Evolutionary conservation across 2,329 filamentous ascomycete species (phyloP).

Genomic region (Corynespora cassiicola): DNA sequence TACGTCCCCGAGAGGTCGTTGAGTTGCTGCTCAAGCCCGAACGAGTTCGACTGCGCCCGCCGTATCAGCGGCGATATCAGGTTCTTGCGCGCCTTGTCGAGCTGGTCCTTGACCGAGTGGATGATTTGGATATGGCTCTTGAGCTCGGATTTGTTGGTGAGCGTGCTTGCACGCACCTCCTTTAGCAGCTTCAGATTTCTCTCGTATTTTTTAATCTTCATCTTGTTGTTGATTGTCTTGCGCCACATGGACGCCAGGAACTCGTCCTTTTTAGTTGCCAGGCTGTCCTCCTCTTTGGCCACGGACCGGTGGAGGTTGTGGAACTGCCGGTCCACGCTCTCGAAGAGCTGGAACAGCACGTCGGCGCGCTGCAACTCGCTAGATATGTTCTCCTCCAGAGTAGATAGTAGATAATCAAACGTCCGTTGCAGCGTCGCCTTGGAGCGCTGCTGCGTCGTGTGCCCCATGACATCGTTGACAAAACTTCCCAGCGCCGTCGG

Average conservation of each 20-base stretch:
- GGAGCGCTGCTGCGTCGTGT: conserved; percentile 80
- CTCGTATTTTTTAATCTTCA: conserved; percentile 85
- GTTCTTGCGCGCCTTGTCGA: conserved; percentile 84
- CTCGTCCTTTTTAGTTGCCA: conserved; percentile 82
- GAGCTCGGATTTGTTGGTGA: conserved; percentile 85
- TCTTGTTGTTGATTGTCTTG: conserved; percentile 78
- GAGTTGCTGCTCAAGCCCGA: conserved; percentile 86
- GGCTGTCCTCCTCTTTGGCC: conserved; percentile 79
- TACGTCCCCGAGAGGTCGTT: conserved; percentile 81
- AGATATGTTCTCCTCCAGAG: conserved; percentile 88
- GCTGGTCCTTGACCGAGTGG: conserved; percentile 81
- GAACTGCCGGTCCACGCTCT: conserved; percentile 89
- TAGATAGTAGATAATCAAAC: conserved; percentile 84
- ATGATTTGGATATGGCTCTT: conserved; percentile 87
- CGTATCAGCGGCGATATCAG: conserved; percentile 84
- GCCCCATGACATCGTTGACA: conserved; percentile 77
- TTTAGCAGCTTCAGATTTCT: conserved; percentile 82
- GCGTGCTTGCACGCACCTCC: conserved; percentile 80
- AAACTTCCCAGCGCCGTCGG: conserved; percentile 74
- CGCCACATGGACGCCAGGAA: conserved; percentile 87
- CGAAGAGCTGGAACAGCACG: conserved; percentile 86
- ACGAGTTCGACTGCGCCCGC: conserved; percentile 69
- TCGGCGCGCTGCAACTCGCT: conserved; percentile 82
- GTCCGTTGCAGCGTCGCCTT: conserved; percentile 82
- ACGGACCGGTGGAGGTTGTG: conserved; percentile 85